Percentiles rank a stretch among this genome's conserved stretches.
phyloP scores from a whole-genome alignment of 257 asterid species.

The Capsicum rhomboideum region DNA sequence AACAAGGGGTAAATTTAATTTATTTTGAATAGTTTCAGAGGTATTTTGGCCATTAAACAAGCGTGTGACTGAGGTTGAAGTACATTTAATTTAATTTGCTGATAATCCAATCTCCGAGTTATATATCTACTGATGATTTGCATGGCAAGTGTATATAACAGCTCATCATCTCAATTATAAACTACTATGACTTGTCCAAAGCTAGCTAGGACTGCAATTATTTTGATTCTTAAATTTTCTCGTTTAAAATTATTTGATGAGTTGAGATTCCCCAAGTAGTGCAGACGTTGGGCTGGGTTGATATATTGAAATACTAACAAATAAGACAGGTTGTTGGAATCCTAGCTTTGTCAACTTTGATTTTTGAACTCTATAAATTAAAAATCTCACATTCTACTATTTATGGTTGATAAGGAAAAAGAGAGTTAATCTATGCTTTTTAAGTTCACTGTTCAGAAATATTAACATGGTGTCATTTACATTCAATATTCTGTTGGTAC shows the following conservation, averaged over 20 bases:
- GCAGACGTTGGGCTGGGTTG: constrained; percentile 21
- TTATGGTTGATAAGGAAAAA: neutral
- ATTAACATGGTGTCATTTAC: constrained; percentile 36
- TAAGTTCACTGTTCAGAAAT: neutral
- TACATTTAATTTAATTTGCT: neutral
- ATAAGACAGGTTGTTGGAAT: constrained; percentile 41
- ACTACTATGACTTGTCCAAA: neutral
- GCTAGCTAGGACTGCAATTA: neutral
- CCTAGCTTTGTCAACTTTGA: constrained; percentile 41
- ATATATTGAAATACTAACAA: neutral
- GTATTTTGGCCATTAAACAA: too few relatives aligned
- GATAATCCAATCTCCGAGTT: neutral
- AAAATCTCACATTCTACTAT: constrained; percentile 24
- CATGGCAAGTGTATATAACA: neutral
- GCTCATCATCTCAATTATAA: neutral
- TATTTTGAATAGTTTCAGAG: too few relatives aligned
- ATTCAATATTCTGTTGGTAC: constrained; percentile 27
- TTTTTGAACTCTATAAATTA: constrained; percentile 41
- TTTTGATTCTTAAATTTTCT: neutral
- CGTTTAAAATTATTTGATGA: constrained; percentile 16
- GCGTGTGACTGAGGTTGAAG: neutral
- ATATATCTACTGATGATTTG: neutral
- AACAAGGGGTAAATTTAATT: too few relatives aligned
- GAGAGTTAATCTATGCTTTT: neutral
- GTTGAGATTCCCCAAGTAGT: constrained; percentile 51